Percentiles rank a stretch among this genome's conserved stretches.
phyloP scores from a whole-genome alignment of 768 basidiomycete species.

The Asterophora parasitica region DNA sequence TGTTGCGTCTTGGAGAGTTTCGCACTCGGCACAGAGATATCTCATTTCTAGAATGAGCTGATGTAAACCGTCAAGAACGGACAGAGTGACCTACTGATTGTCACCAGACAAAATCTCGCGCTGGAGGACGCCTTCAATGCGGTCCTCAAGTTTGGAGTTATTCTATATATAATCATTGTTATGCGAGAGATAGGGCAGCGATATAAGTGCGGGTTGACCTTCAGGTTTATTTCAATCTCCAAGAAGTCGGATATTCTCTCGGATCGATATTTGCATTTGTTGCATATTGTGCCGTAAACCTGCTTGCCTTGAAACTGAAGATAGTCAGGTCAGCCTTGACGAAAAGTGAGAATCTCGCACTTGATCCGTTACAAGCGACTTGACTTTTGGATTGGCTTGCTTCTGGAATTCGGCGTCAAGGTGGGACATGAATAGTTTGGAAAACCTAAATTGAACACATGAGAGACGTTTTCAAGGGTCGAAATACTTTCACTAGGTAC shows the following conservation, averaged over 20 bases:
- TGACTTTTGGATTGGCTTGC: conserved; percentile 59
- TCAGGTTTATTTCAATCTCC: conserved; percentile 84
- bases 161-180: conserved; percentile 35
- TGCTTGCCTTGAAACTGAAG: conserved; percentile 82
- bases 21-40: conserved; percentile 78
- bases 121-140: conserved; percentile 58
- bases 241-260: conserved; percentile 71
- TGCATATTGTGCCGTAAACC: conserved; percentile 77
- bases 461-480: neutral
- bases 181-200: neutral
- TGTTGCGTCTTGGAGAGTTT: conserved; percentile 69
- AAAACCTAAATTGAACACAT: conserved; percentile 54
- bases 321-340: neutral
- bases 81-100: conserved; percentile 56
- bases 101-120: conserved; percentile 76
- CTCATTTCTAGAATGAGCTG: conserved; percentile 29
- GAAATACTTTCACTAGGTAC: conserved; percentile 39
- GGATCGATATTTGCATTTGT: conserved; percentile 61
- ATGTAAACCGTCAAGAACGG: neutral
- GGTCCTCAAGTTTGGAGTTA: conserved; percentile 68
- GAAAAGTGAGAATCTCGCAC: conserved; percentile 27
- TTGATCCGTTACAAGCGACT: conserved; percentile 69
- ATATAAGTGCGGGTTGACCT: conserved; percentile 36
- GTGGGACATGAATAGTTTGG: conserved; percentile 90
- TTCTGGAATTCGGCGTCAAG: conserved; percentile 85